Evolutionary conservation across 805 yeast species (phyloP).

Genomic region (Huiozyma sinensis): DNA sequence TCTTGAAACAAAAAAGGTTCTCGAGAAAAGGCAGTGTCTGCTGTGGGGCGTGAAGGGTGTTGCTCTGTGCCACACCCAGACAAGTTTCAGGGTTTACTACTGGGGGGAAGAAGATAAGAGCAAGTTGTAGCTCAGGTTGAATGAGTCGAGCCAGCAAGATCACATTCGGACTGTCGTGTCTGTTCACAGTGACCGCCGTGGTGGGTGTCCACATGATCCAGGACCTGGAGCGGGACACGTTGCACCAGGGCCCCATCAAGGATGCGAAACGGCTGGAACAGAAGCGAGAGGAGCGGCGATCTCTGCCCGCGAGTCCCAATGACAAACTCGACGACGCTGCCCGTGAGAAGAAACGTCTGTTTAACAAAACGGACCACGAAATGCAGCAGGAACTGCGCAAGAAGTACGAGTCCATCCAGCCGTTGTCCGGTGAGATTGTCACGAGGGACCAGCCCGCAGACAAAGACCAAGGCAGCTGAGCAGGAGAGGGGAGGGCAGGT

Average conservation of each 20-base stretch:
- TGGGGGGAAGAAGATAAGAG: neutral
- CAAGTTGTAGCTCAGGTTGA: neutral
- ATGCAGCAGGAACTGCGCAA: conserved; percentile 51
- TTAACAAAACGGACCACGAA: conserved; percentile 56
- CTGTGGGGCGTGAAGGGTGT: too few species aligned
- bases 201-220: conserved; percentile 64
- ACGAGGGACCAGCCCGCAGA: conserved; percentile 25
- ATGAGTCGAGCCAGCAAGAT: conserved; percentile 79
- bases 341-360: conserved; percentile 35
- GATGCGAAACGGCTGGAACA: conserved; percentile 58
- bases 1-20: too few species aligned
- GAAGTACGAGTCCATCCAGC: conserved; percentile 50
- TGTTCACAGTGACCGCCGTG: conserved; percentile 48
- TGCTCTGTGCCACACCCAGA: too few species aligned
- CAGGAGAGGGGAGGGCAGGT: too few species aligned
- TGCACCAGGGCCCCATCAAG: conserved; percentile 76
- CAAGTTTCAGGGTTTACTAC: too few species aligned
- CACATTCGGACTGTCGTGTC: conserved; percentile 51
- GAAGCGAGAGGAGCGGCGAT: conserved; percentile 18
- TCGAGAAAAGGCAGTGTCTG: too few species aligned
- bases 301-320: conserved; percentile 17
- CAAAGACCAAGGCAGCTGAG: conserved; percentile 14
- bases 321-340: conserved; percentile 18
- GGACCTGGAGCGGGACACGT: conserved; percentile 54
- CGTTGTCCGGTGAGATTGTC: conserved; percentile 43